A percentile compares a stretch with the other conserved stretches of the same genome.
Conservation (phyloP, 192 early-diverging fungal genomes). For the Coemansia pectinata region DNA sequence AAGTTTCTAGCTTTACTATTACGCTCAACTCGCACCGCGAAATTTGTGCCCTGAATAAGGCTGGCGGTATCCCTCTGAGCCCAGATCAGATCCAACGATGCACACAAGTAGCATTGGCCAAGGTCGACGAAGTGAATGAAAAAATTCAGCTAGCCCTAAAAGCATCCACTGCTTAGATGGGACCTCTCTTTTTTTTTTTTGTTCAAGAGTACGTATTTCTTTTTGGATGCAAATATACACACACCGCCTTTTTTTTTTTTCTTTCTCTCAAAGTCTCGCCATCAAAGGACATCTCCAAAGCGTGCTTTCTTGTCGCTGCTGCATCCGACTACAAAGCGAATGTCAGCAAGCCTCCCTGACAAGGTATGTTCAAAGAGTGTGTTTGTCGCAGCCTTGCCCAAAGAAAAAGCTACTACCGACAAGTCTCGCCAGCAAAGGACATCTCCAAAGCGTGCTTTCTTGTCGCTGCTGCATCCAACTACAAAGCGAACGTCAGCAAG, state of each 20-base stretch:
- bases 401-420: not conserved
- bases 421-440: not conserved
- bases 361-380: not conserved
- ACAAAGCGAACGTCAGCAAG: not conserved
- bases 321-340: not conserved
- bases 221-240: not conserved
- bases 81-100: conserved; percentile 77
- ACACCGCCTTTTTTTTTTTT: not conserved
- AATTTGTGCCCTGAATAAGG: conserved; percentile 88
- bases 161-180: conserved; percentile 30
- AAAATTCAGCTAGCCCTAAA: conserved; percentile 75
- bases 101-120: conserved; percentile 72
- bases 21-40: conserved; percentile 92
- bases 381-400: not conserved
- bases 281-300: not conserved
- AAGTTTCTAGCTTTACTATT: conserved; percentile 81
- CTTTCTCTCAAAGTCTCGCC: not conserved
- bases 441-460: not conserved
- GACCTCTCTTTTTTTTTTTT: not conserved
- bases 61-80: conserved; percentile 84
- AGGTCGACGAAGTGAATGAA: conserved; percentile 66
- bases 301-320: not conserved
- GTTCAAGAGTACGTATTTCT: not conserved
- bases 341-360: not conserved
- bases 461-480: not conserved